phyloP scores from a whole-genome alignment of 2,329 filamentous ascomycete species.

The Nectriaceae sp. region DNA sequence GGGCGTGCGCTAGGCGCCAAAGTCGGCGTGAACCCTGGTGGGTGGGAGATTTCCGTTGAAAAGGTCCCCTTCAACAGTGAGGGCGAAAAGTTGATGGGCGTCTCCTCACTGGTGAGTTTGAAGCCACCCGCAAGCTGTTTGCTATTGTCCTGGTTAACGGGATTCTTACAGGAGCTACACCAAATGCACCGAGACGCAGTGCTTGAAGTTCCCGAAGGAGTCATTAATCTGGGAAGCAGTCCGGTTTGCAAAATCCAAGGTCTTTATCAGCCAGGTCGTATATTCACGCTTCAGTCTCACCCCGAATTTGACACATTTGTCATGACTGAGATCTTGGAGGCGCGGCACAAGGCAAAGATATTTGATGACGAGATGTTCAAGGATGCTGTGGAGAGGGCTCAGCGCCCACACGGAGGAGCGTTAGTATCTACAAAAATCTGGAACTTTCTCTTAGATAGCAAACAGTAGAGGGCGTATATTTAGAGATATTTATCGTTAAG shows the following conservation, averaged over 20 bases:
- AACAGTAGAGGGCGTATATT: conserved; percentile 1
- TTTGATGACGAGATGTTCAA: conserved; percentile 29
- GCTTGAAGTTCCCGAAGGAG: conserved; percentile 36
- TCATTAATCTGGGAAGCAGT: conserved; percentile 40
- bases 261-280: conserved; percentile 36
- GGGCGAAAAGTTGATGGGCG: conserved; percentile 38
- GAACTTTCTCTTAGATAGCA: conserved; percentile 21
- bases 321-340: conserved; percentile 35
- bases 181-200: conserved; percentile 49
- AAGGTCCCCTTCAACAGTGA: conserved; percentile 38
- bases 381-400: conserved; percentile 29
- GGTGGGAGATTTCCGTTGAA: conserved; percentile 46
- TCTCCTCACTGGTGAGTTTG: conserved; percentile 25
- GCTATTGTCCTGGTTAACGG: conserved; percentile 3
- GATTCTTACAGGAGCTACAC: conserved; percentile 31
- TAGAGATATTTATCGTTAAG: background rate
- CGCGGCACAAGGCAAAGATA: conserved; percentile 27
- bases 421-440: conserved; percentile 29
- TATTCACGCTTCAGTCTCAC: conserved; percentile 46
- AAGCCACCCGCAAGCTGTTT: rapidly evolving
- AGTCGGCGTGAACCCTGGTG: conserved; percentile 37
- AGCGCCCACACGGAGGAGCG: conserved; percentile 29
- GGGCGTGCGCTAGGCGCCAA: conserved; percentile 41
- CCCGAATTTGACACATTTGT: conserved; percentile 43
- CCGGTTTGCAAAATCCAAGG: conserved; percentile 41